Conservation (phyloP, 1,284 basidiomycete genomes). For the Rhizopogon hawkerae region DNA sequence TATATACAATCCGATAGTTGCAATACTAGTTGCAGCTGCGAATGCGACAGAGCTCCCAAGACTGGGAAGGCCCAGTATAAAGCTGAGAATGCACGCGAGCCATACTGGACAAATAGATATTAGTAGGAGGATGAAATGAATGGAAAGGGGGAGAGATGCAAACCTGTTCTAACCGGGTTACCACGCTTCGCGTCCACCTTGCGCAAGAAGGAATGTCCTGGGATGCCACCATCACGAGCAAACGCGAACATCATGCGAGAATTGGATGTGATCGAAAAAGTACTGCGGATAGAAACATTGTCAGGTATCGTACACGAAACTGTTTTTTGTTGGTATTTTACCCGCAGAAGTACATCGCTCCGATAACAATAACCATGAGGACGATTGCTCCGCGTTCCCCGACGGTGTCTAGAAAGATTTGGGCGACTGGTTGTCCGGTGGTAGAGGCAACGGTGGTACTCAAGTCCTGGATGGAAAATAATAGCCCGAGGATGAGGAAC, state of each 20-base stretch:
- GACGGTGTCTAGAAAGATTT: conserved; percentile 69
- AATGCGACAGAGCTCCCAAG: conserved; percentile 66
- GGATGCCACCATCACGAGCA: conserved; percentile 61
- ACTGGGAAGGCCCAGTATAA: conserved; percentile 63
- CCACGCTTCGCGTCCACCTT: conserved; percentile 50
- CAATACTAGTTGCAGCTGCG: conserved; percentile 66
- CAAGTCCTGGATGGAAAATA: conserved; percentile 71
- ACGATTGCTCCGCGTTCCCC: conserved; percentile 64
- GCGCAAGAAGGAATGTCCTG: conserved; percentile 58
- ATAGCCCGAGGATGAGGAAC: conserved; percentile 61
- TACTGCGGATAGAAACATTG: conserved; percentile 27
- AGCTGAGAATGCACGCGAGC: conserved; percentile 71
- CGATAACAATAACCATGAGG: conserved; percentile 64
- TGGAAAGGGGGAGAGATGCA: conserved; percentile 7
- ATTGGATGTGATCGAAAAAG: conserved; percentile 70
- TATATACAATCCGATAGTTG: conserved; percentile 70
- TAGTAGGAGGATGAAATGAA: neutral
- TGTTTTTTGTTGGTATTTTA: conserved; percentile 16
- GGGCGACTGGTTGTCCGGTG: conserved; percentile 64
- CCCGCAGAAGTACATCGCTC: conserved; percentile 68
- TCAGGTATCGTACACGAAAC: neutral
- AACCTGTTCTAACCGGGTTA: conserved; percentile 62
- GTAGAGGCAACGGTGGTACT: conserved; percentile 41
- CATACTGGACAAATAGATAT: conserved; percentile 39
- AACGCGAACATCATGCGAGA: conserved; percentile 78